A percentile compares a stretch with the other conserved stretches of the same genome.
Evolutionary conservation across 768 basidiomycete genomes (phyloP).

Genomic region (Epithele typhae): DNA sequence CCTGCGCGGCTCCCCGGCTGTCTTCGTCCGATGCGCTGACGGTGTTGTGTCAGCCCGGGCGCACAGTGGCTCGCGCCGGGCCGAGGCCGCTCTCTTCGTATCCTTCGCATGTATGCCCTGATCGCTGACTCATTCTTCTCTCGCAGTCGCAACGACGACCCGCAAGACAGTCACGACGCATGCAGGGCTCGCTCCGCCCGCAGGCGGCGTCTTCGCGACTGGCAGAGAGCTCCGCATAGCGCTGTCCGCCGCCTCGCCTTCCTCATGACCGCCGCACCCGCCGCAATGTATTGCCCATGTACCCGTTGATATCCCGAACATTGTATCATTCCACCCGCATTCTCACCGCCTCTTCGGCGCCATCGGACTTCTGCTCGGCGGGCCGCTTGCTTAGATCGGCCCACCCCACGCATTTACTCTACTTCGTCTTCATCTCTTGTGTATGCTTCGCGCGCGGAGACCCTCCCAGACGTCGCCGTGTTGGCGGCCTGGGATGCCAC

Average conservation of each 20-base stretch:
- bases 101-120: no score
- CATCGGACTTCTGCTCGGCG: no score
- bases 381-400: no score
- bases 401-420: no score
- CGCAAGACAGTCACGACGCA: slow-evolving; percentile 18
- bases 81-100: no score
- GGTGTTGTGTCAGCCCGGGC: no score
- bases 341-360: not conserved
- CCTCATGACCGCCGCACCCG: not conserved
- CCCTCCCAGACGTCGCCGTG: no score
- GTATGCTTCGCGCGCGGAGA: no score
- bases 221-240: slow-evolving; percentile 14
- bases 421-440: no score
- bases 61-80: no score
- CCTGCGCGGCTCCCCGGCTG: no score
- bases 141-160: slow-evolving; percentile 21
- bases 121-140: not conserved
- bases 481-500: not conserved
- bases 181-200: slow-evolving; percentile 19
- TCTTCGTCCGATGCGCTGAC: no score
- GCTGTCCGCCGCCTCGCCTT: not conserved
- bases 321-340: slow-evolving; percentile 3
- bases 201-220: slow-evolving; percentile 20
- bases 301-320: slow-evolving; percentile 5
- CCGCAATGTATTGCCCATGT: slow-evolving; percentile 9